Evolutionary conservation across 768 basidiomycete genomes (phyloP), one percentile per base, ranked within the genome.

Genomic region (Amanita pseudoporphyria): DNA sequence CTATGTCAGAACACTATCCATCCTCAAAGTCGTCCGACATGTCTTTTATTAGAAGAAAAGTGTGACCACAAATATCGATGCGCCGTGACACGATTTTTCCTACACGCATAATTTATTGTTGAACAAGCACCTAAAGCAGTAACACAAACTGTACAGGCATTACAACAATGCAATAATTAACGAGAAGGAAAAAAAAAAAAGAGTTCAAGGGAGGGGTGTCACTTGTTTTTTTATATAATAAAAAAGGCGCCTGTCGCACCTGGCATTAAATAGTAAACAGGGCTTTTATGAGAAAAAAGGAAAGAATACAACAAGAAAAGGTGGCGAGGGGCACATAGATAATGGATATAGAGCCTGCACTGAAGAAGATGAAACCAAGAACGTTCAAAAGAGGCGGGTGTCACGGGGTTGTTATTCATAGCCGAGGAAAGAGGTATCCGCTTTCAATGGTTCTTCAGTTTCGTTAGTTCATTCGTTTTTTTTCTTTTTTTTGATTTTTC

Each of bases 121-220:
- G 36, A 33, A 46, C 19, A 32, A 13, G 32, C 5, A 32, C n/a
- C 30, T 18, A 22, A n/a, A n/a, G 40, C 21, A 41, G 21, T 33
- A 26, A 37, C 45, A 47, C n/a, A 26, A 22, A 42, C 24, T 19
- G 42, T 10, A 46, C 32, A 35, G 24, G 24, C 35, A 28, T n/a
- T 38, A 47, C 45, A 47, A 47, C 45, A 40, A 37, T 33, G 45
- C 45, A 47, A 47, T 47, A 47, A 47, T 47, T 47, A 47, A n/a
- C 33, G 21, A 9, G 14, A 18, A 21, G 16, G 26, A 37, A 47
- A 47, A 33, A 14, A 41, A 41, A 26, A 41, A 14, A 28, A 13
- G 19, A n/a, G n/a, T n/a, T n/a, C n/a, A n/a, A n/a, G 22, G 21
- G 19, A 18, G 35, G 44, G 35, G 45, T 47, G 32, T 47, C 45